Evolutionary conservation across 768 basidiomycete species (phyloP), one percentile per base, ranked within the genome.

Genomic region (Melanogaster broomeanus): DNA sequence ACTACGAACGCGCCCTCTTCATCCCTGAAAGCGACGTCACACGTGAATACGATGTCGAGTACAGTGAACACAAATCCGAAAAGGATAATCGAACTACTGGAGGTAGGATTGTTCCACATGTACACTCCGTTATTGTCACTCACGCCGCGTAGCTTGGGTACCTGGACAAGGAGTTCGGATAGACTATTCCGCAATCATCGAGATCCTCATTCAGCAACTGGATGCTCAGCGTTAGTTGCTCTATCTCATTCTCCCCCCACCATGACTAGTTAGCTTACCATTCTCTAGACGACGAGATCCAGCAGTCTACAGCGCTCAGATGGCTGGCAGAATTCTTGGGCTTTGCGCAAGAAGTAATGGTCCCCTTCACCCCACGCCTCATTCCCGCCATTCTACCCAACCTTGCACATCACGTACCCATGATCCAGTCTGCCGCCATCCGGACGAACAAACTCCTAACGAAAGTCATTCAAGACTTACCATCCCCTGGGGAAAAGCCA

Each of bases 151-250:
- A 91, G 88, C 83, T 34, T 98, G 93, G 93, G 74, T 89, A 24
- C 95, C 94, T 16, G 97, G 96, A 4, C 93, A 98, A 73, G 95
- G 93, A 0, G 93, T 98, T 11, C 80, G 77, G 49, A 86, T 99
- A 52, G 90, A 98, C 66, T 93, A 94, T 65, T 81, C 86, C 15
- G 87, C 94, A 3, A 92, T 99, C 45, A 84, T 98, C 33, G 93
- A 98, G 63, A 98, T 96, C 57, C 72, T 99, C 40, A 85, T 98
- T 10, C 81, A 84, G 58, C 93, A 98, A 61, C 73, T 98, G 28
- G 86, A 89, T 49, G 77, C 78, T 34, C 89, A 91, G 63, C 93
- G 93, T 93, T 56, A 70, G 87, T 78, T 30, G 6, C 45, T 42
- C 52, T 27, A 25, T 28, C 30, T 27, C 42, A 31, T 49, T n/a